Evolutionary conservation across 208 protist genomes (phyloP), one percentile per base, ranked within the genome.

Genomic region (Wallacemonas collosoma): DNA sequence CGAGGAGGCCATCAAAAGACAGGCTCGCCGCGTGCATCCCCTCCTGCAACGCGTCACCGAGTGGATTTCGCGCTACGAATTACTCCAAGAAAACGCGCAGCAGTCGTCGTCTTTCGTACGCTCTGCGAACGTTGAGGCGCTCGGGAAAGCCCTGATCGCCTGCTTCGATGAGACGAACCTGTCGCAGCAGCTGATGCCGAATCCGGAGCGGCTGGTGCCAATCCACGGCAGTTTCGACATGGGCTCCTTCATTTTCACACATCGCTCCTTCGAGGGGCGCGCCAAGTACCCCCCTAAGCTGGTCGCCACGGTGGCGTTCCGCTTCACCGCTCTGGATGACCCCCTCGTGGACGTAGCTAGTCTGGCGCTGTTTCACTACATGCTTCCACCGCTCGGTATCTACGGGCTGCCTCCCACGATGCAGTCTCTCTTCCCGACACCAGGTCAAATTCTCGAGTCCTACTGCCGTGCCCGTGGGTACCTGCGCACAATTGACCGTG

Each of bases 261-360:
- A 91, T 69, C 88, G 88, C 54, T 93, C 88, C 9, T 72, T 93
- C 38, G 88, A 93, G 68, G 88, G 89, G 0, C 77, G 86, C 5
- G 64, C 81, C 36, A 91, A 94, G 82, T 91, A 94, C 74, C 86
- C 89, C 35, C 84, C 89, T 15, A 66, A 75, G 54, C 53, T 89
- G 4, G 51, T 94, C 26, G 74, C 71, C 38, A 76, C 82, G 48
- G 76, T 87, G 60, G 76, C 90, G 57, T 94, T 90, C 56, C 76
- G 58, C 44, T 83, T 86, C 44, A 76, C 84, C 12, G 73, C 60
- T 14, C 63, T 88, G 26, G 89, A 80, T 14, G 89, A 94, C 73
- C 89, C 89, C 0, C 73, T 94, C 39, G 63, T 89, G 6, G 89
- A 94, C 60, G 82, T 94, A 9, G 89, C 89, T 9, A 85, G 75